These are phyloP conservation scores for Monilinia laxa DNA, from an alignment of 2,329 filamentous ascomycete species.

Conservation along the genomic window DNA sequence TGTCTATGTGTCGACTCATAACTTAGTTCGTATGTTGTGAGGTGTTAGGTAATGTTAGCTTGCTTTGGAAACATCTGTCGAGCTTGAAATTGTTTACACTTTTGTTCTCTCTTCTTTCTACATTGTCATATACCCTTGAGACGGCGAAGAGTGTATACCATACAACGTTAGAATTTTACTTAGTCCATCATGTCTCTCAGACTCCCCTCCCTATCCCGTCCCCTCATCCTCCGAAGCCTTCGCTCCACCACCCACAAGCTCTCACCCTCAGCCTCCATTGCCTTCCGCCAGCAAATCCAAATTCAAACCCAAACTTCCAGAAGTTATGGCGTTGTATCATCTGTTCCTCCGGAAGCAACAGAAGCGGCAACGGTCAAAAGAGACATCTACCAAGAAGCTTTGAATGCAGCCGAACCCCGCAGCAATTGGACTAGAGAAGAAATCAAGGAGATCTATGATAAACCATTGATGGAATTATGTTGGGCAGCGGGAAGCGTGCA, in stretches of 20 bases:
- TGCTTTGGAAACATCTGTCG: not conserved
- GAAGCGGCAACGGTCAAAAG: not conserved
- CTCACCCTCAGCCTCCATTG: not conserved
- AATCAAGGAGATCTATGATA: slow-evolving; percentile 78
- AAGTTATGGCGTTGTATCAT: slow-evolving; percentile 18
- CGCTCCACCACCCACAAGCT: slow-evolving; percentile 1
- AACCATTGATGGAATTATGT: slow-evolving; percentile 75
- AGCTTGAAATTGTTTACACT: not conserved
- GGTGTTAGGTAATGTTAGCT: not conserved
- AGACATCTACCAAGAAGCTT: slow-evolving; percentile 46
- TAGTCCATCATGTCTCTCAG: not conserved
- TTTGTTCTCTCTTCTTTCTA: not conserved
- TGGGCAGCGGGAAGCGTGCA: slow-evolving; percentile 73
- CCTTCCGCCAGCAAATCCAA: not conserved
- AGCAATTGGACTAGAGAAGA: slow-evolving; percentile 80
- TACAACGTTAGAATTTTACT: not conserved
- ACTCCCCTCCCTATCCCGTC: not conserved
- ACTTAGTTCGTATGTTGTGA: not conserved
- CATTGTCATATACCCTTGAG: not conserved
- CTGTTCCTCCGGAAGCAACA: slow-evolving; percentile 13
- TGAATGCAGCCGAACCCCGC: slow-evolving; percentile 60
- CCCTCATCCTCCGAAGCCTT: not conserved
- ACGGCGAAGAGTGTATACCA: not conserved
- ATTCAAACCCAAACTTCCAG: not conserved
- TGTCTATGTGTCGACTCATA: slow-evolving; percentile 7